A percentile compares a stretch with the other conserved stretches of the same genome.
These are phyloP conservation scores for Coemansia sp. DNA, from an alignment of 192 early-diverging fungal species.

Conservation along the genomic window DNA sequence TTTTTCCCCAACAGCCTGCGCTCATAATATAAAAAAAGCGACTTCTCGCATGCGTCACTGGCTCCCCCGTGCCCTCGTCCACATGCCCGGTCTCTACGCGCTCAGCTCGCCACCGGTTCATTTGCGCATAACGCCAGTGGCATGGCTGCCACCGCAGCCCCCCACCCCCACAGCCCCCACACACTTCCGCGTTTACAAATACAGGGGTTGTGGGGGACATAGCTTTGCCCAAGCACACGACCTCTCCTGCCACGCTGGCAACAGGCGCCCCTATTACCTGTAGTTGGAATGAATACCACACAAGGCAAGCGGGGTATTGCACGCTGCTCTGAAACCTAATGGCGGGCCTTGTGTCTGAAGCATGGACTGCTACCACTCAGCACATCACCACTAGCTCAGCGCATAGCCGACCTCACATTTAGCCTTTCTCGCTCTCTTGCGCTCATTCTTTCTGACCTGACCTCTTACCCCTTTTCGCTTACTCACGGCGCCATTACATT, in stretches of 20 bases:
- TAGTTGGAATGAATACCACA: neutral
- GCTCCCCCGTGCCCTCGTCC: neutral
- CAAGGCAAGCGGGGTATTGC: neutral
- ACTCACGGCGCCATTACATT: neutral
- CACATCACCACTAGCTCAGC: neutral
- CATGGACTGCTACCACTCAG: neutral
- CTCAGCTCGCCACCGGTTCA: too few relatives aligned
- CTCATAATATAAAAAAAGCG: neutral
- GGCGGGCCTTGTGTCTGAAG: neutral
- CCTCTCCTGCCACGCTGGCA: too few relatives aligned
- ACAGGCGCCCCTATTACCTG: neutral
- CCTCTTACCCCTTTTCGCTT: neutral
- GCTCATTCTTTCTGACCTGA: neutral
- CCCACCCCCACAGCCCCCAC: neutral
- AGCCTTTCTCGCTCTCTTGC: neutral
- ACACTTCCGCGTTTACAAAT: neutral
- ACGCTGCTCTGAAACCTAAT: constrained; percentile 12
- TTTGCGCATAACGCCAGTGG: too few relatives aligned
- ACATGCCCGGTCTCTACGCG: neutral
- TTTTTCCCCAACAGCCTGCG: too few relatives aligned
- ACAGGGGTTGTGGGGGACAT: neutral
- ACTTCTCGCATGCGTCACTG: neutral
- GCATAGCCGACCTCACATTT: neutral
- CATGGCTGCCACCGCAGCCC: neutral
- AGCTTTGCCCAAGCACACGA: neutral